Conservation (phyloP, 805 yeast genomes). For the Lachancea waltii region DNA sequence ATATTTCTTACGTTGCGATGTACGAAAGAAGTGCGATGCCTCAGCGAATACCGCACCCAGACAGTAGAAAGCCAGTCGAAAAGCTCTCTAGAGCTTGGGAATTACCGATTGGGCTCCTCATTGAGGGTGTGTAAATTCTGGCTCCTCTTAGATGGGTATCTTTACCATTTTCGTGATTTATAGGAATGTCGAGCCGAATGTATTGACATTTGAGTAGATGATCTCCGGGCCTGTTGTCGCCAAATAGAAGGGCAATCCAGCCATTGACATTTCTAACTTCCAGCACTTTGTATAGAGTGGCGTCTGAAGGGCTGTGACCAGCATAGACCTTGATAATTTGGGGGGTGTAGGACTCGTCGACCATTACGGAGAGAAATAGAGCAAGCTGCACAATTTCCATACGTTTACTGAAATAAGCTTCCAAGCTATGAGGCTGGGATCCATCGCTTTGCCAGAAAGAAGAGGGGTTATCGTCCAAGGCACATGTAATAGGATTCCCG, state of each 20-base stretch:
- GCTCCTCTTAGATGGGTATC: slow-evolving; percentile 85
- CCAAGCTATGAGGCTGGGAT: slow-evolving; percentile 74
- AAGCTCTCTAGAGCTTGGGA: slow-evolving; percentile 3
- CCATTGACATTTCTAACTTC: slow-evolving; percentile 28
- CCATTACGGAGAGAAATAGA: slow-evolving; percentile 58
- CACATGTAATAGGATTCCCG: slow-evolving; percentile 64
- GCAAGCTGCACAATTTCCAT: slow-evolving; percentile 65
- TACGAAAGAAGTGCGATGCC: not conserved
- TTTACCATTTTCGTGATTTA: slow-evolving; percentile 90
- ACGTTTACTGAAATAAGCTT: slow-evolving; percentile 70
- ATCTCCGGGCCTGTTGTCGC: slow-evolving; percentile 21
- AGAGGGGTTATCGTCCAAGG: slow-evolving; percentile 66
- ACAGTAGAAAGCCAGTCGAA: not conserved
- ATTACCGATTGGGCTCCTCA: not conserved
- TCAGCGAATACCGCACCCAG: slow-evolving; percentile 5
- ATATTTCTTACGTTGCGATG: no score
- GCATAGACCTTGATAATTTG: slow-evolving; percentile 27
- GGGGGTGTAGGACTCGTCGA: slow-evolving; percentile 94
- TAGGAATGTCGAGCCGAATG: slow-evolving; percentile 26
- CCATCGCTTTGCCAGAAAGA: slow-evolving; percentile 96
- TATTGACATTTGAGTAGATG: slow-evolving; percentile 26
- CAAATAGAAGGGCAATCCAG: slow-evolving; percentile 27
- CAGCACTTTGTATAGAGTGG: slow-evolving; percentile 22
- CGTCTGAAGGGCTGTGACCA: slow-evolving; percentile 29
- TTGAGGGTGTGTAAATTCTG: slow-evolving; percentile 27